Conservation (phyloP, 1,284 basidiomycete genomes). For the Cryptococcus hybrid region DNA sequence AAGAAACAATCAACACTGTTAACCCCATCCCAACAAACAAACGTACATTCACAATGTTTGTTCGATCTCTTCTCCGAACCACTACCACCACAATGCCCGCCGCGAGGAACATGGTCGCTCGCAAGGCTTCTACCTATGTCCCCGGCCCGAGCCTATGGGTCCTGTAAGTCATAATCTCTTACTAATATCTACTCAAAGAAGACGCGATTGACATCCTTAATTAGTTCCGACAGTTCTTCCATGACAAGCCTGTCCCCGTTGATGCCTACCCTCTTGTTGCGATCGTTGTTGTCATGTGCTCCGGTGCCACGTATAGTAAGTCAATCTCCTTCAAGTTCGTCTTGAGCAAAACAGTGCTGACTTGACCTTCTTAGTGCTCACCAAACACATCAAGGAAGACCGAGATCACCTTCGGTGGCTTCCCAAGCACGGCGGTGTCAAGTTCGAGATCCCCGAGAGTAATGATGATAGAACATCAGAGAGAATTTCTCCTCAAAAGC, state of each 20-base stretch:
- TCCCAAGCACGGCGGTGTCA: slow-evolving; percentile 9
- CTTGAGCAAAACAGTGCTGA: background rate
- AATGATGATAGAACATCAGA: slow-evolving; percentile 1
- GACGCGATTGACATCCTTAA: background rate
- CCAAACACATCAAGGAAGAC: slow-evolving; percentile 19
- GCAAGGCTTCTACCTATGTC: slow-evolving; percentile 8
- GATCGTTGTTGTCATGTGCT: slow-evolving; percentile 22
- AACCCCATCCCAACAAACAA: slow-evolving; percentile 1
- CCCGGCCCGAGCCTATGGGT: slow-evolving; percentile 5
- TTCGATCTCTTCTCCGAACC: slow-evolving; percentile 12
- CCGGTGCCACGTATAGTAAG: slow-evolving; percentile 16
- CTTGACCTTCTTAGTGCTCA: slow-evolving; percentile 2
- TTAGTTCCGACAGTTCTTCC: slow-evolving; percentile 16
- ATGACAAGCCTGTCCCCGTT: slow-evolving; percentile 14
- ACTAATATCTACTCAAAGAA: background rate
- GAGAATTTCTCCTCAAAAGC: background rate
- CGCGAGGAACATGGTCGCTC: slow-evolving; percentile 9
- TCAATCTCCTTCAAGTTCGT: background rate
- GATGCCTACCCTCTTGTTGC: slow-evolving; percentile 24
- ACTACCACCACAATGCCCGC: slow-evolving; percentile 5
- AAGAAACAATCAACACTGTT: background rate
- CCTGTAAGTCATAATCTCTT: background rate
- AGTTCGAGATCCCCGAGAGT: slow-evolving; percentile 14
- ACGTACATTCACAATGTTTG: slow-evolving; percentile 9
- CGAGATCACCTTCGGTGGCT: slow-evolving; percentile 17